Percentiles rank a stretch among this genome's conserved stretches.
phyloP scores from a whole-genome alignment of 257 asterid genomes.

The Fraxinus excelsior region DNA sequence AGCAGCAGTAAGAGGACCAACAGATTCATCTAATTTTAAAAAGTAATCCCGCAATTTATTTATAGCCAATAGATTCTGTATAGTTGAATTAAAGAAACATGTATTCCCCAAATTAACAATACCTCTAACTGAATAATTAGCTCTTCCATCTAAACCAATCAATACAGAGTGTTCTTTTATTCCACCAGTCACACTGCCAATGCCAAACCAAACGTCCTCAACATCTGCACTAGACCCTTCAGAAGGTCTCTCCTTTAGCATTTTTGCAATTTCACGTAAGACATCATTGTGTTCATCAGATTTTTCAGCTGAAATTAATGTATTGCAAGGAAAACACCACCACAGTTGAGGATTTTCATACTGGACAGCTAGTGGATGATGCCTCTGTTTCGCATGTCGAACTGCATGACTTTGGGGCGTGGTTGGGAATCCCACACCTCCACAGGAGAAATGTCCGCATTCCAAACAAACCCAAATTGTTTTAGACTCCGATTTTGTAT shows the following conservation, averaged over 20 bases:
- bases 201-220: slow-evolving; percentile 83
- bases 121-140: slow-evolving; percentile 60
- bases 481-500: slow-evolving; percentile 46
- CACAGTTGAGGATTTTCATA: slow-evolving; percentile 64
- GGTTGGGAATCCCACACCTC: slow-evolving; percentile 83
- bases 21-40: slow-evolving; percentile 54
- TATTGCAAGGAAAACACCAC: slow-evolving; percentile 76
- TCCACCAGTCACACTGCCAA: slow-evolving; percentile 49
- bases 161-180: slow-evolving; percentile 40
- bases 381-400: slow-evolving; percentile 69
- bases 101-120: slow-evolving; percentile 90
- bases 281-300: slow-evolving; percentile 42
- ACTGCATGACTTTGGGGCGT: slow-evolving; percentile 77
- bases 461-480: slow-evolving; percentile 86
- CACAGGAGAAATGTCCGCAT: slow-evolving; percentile 85
- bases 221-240: slow-evolving; percentile 53
- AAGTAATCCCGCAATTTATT: slow-evolving; percentile 55
- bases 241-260: slow-evolving; percentile 51
- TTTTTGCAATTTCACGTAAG: slow-evolving; percentile 57
- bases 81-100: slow-evolving; percentile 84
- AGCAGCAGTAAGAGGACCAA: slow-evolving; percentile 69
- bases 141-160: slow-evolving; percentile 33
- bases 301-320: slow-evolving; percentile 49
- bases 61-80: slow-evolving; percentile 80
- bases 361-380: slow-evolving; percentile 68